These are phyloP conservation scores for Debaryomycetaceae sp. DNA, from an alignment of 1,139 yeast genomes.

Conservation along the genomic window DNA sequence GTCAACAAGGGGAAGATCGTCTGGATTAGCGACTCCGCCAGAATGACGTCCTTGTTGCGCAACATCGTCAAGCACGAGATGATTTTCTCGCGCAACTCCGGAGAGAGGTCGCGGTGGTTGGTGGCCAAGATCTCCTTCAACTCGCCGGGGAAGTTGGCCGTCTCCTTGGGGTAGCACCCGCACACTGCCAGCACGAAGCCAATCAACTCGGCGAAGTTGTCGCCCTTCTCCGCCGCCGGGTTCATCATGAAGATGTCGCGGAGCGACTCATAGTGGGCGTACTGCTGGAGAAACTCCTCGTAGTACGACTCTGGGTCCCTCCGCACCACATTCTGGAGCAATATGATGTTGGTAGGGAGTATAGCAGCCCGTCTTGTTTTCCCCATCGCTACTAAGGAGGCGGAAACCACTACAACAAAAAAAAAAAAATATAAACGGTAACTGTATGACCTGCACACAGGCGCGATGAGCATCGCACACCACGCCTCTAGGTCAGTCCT, in stretches of 20 bases:
- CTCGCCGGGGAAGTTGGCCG: slow-evolving; percentile 79
- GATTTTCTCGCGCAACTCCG: slow-evolving; percentile 85
- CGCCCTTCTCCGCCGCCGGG: slow-evolving; percentile 56
- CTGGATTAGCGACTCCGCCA: slow-evolving; percentile 77
- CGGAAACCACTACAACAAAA: not conserved
- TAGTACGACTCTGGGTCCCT: slow-evolving; percentile 91
- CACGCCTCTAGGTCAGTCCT: not conserved
- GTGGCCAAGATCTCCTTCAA: slow-evolving; percentile 61
- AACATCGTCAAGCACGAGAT: slow-evolving; percentile 86
- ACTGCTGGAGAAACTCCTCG: slow-evolving; percentile 91
- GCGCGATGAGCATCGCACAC: not conserved
- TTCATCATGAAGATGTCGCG: slow-evolving; percentile 78
- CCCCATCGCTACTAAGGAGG: slow-evolving; percentile 52
- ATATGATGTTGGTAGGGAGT: slow-evolving; percentile 84
- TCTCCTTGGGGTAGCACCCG: slow-evolving; percentile 83
- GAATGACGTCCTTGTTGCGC: slow-evolving; percentile 78
- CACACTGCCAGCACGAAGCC: slow-evolving; percentile 93
- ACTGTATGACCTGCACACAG: not conserved
- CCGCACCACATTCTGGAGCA: slow-evolving; percentile 85
- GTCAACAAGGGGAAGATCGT: slow-evolving; percentile 81
- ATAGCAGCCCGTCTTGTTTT: slow-evolving; percentile 88
- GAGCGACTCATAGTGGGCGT: slow-evolving; percentile 84
- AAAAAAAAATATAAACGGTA: not conserved
- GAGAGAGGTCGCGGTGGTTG: slow-evolving; percentile 78
- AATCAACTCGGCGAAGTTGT: slow-evolving; percentile 76